phyloP scores from a whole-genome alignment of 2,329 filamentous ascomycete genomes.

The Pseudofabraea citricarpa region DNA sequence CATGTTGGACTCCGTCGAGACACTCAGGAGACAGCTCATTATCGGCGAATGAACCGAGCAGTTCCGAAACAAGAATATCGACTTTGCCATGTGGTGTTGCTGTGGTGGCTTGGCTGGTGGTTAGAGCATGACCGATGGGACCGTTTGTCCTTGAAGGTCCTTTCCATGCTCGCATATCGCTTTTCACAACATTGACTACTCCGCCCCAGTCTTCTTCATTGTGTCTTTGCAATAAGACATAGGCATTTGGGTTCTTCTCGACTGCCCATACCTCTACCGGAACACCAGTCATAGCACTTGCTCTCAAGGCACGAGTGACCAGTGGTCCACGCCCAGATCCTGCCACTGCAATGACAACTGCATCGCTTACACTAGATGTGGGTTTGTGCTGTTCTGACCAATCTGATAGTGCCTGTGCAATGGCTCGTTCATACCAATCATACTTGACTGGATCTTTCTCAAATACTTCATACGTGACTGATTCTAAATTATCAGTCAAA shows the following conservation, averaged over 20 bases:
- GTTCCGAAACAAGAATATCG: constrained; percentile 90
- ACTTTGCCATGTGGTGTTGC: constrained; percentile 58
- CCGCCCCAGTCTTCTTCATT: constrained; percentile 79
- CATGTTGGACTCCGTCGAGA: constrained; percentile 89
- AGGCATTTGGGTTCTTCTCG: constrained; percentile 98
- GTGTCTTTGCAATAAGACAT: constrained; percentile 83
- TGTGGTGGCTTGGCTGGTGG: constrained; percentile 29
- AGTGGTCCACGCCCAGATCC: constrained; percentile 90
- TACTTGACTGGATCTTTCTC: constrained; percentile 99
- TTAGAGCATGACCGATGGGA: constrained; percentile 30
- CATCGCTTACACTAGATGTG: constrained; percentile 64
- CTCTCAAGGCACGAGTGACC: constrained; percentile 79
- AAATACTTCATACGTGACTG: constrained; percentile 96
- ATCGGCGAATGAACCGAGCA: constrained; percentile 92
- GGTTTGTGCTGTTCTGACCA: constrained; percentile 71
- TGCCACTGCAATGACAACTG: constrained; percentile 83
- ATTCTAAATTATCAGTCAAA: constrained; percentile 92
- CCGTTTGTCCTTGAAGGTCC: constrained; percentile 56
- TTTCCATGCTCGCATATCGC: constrained; percentile 95
- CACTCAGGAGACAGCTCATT: constrained; percentile 97
- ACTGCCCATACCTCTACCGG: constrained; percentile 84
- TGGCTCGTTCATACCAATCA: constrained; percentile 85
- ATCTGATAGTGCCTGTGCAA: constrained; percentile 74
- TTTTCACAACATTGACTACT: constrained; percentile 83
- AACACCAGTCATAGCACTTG: constrained; percentile 71